Base-by-base conservation (phyloP, 495 filamentous ascomycete species). In the Penicillium crystallinum region DNA sequence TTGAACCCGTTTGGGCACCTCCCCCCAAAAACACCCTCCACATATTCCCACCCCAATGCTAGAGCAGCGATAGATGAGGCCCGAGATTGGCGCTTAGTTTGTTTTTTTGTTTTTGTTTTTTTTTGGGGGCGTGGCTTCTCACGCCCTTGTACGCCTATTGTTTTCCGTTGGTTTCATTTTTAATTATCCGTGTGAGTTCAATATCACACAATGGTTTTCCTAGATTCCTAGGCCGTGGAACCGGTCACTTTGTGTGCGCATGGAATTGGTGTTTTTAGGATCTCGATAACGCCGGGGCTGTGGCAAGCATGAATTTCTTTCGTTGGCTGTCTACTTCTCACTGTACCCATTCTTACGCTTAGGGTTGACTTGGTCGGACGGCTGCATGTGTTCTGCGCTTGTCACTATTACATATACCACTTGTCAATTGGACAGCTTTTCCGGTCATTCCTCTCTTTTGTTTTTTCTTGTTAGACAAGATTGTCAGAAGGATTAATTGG, bases 331-430 rank as follows among this genome's bases (percentile, higher is more conserved):
- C 10, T 50, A 30, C 37, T 33, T 19, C 31, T 50, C 38, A 15
- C 4, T 50, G 47, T 50, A 50, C 19, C 25, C 34, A 50, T 27
- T 50, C 21, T 41, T 47, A 27, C 15, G 30, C 31, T 25, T 39
- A 34, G 48, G 48, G 29, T 31, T 27, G 23, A 17, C 19, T 11
- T 25, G 37, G 36, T 41, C 29, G 21, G 18, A 30, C 34, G 34
- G 23, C 36, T 50, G 48, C 37, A 50, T 50, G 29, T 50, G 40
- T 14, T 10, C 36, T 33, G 11, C 29, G 11, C 42, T 19, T 42
- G 37, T 34, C 21, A 12, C 40, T 30, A 10, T 50, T 41, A 42
- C 38, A 50, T 42, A 50, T 50, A 41, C 48, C 48, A 50, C 38
- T 27, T 37, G 15, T 35, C 29, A 25, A 50, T 42, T 34, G 48